Conservation (phyloP, 2,329 filamentous ascomycete species). For the Hypoxylon rubiginosum region DNA sequence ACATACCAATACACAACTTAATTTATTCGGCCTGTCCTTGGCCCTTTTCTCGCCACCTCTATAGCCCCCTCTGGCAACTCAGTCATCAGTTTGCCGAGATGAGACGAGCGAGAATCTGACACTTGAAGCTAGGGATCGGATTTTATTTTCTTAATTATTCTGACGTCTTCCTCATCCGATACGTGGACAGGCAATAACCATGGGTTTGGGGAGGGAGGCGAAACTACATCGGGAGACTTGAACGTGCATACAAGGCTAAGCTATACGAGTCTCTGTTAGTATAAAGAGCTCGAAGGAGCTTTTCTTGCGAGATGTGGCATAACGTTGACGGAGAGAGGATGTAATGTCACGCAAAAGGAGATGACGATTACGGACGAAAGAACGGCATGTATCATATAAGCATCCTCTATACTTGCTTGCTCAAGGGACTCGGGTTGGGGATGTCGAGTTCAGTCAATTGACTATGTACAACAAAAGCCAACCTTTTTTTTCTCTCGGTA, state of each 20-base stretch:
- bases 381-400: constrained; percentile 39
- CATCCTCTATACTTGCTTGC: constrained; percentile 4
- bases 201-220: constrained; percentile 13
- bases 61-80: background rate
- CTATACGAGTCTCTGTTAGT: constrained; percentile 25
- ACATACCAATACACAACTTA: constrained; percentile 25
- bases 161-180: constrained; percentile 15
- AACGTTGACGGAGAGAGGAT: constrained; percentile 19
- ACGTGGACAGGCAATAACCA: constrained; percentile 20
- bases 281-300: constrained; percentile 20
- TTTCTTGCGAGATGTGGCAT: constrained; percentile 8
- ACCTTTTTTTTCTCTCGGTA: background rate
- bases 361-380: constrained; percentile 39
- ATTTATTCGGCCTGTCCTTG: constrained; percentile 13
- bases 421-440: constrained; percentile 19
- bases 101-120: background rate
- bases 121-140: constrained; percentile 14
- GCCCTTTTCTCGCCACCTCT: background rate
- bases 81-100: constrained; percentile 1
- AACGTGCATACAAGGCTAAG: constrained; percentile 28
- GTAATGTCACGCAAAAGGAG: constrained; percentile 29
- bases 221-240: constrained; percentile 20
- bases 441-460: constrained; percentile 21
- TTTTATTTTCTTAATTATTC: constrained; percentile 14
- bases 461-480: constrained; percentile 11